phyloP scores from a whole-genome alignment of 1,284 basidiomycete species.

The Marasmius fiardii region DNA sequence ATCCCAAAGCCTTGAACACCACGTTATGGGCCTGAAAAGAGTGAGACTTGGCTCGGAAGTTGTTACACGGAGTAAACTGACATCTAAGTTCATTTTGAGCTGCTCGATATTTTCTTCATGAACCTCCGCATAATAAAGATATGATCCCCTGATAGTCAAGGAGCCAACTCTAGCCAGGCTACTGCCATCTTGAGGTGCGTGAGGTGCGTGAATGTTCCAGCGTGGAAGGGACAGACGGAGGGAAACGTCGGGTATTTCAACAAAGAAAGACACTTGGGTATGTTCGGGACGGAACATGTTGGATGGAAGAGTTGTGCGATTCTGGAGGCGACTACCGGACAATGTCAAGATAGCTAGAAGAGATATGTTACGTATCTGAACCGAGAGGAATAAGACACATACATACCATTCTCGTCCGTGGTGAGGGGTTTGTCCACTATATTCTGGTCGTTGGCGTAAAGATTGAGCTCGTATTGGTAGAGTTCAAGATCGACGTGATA shows the following conservation, averaged over 20 bases:
- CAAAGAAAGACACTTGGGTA: constrained; percentile 65
- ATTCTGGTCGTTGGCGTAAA: constrained; percentile 94
- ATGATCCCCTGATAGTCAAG: constrained; percentile 66
- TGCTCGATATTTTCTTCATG: constrained; percentile 75
- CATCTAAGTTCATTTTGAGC: constrained; percentile 67
- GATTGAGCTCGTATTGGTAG: constrained; percentile 71
- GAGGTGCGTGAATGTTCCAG: constrained; percentile 87
- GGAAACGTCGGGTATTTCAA: constrained; percentile 57
- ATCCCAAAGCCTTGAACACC: constrained; percentile 75
- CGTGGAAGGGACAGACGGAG: constrained; percentile 70
- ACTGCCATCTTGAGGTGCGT: constrained; percentile 53
- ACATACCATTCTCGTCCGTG: constrained; percentile 76
- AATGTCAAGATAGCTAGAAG: constrained; percentile 68
- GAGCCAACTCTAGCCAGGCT: constrained; percentile 58
- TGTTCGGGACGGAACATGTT: constrained; percentile 71
- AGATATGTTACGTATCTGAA: constrained; percentile 6
- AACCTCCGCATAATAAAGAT: constrained; percentile 69
- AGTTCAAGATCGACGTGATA: constrained; percentile 74
- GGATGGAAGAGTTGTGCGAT: constrained; percentile 58
- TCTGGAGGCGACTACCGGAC: constrained; percentile 55
- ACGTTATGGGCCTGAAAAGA: constrained; percentile 44
- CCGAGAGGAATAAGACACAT: constrained; percentile 15
- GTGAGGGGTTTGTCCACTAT: constrained; percentile 86
- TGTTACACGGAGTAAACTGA: constrained; percentile 23
- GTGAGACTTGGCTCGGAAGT: constrained; percentile 6